Conservation (phyloP, 805 yeast genomes). For the Candida nonsorbophila region DNA sequence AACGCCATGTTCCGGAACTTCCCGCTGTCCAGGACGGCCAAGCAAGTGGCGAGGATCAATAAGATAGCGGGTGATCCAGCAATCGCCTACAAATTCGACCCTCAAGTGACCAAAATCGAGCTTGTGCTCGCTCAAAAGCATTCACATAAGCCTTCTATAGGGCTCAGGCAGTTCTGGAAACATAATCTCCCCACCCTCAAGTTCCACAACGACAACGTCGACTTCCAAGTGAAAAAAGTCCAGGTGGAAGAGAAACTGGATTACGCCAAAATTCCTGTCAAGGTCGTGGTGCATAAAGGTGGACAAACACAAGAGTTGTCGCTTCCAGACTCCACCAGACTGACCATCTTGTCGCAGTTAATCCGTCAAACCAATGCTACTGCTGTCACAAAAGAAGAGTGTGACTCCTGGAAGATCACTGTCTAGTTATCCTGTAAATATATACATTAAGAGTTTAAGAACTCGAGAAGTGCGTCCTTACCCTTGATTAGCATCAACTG, state of each 20-base stretch:
- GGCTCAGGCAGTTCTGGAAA: constrained; percentile 74
- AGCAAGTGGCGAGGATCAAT: constrained; percentile 48
- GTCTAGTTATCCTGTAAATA: constrained; percentile 4
- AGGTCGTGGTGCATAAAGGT: constrained; percentile 33
- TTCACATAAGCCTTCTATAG: constrained; percentile 49
- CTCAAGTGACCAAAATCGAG: constrained; percentile 36
- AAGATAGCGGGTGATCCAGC: constrained; percentile 44
- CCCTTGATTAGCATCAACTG: constrained; percentile 66
- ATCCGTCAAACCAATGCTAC: constrained; percentile 48
- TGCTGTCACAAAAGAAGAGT: constrained; percentile 42
- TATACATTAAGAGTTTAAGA: constrained; percentile 34
- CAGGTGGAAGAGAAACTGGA: constrained; percentile 32
- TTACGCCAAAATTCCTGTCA: constrained; percentile 39
- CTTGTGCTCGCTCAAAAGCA: constrained; percentile 44
- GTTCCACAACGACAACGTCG: constrained; percentile 74
- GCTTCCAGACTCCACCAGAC: too few relatives aligned
- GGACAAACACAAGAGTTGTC: constrained; percentile 13
- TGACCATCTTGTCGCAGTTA: constrained; percentile 51
- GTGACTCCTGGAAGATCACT: constrained; percentile 19
- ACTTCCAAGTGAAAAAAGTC: constrained; percentile 57
- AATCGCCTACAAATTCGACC: constrained; percentile 27
- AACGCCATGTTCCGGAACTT: constrained; percentile 11
- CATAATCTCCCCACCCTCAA: constrained; percentile 67
- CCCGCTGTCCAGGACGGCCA: constrained; percentile 32
- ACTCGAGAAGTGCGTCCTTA: constrained; percentile 54